Conservation (phyloP, 2,329 filamentous ascomycete species). For the Cladosporium sp. region DNA sequence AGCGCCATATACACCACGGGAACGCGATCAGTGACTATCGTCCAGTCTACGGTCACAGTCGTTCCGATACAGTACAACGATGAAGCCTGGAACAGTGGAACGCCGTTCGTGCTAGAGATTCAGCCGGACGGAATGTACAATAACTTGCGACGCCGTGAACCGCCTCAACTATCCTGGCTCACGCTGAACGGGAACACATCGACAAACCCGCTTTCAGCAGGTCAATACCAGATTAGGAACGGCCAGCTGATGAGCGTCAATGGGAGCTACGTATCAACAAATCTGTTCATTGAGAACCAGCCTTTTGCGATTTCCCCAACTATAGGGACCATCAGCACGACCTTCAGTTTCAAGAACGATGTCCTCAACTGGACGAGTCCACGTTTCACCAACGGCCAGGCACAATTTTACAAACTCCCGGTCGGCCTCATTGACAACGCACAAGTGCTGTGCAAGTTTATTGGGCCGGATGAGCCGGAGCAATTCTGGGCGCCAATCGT, state of each 20-base stretch:
- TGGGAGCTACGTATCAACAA: slow-evolving; percentile 23
- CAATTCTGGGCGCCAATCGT: slow-evolving; percentile 23
- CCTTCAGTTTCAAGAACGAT: slow-evolving; percentile 23
- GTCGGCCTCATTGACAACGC: slow-evolving; percentile 21
- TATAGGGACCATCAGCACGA: slow-evolving; percentile 23
- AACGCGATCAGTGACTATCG: slow-evolving; percentile 19
- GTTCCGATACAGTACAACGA: slow-evolving; percentile 20
- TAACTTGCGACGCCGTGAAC: not conserved
- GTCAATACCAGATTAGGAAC: slow-evolving; percentile 25
- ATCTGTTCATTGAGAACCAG: slow-evolving; percentile 18
- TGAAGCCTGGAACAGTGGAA: slow-evolving; percentile 24
- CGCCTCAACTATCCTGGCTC: slow-evolving; percentile 20
- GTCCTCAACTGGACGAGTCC: slow-evolving; percentile 29
- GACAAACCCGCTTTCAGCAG: slow-evolving; percentile 23
- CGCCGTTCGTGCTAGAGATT: slow-evolving; percentile 27
- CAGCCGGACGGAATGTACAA: slow-evolving; percentile 12
- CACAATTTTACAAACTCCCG: slow-evolving; percentile 28
- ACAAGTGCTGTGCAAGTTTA: slow-evolving; percentile 25
- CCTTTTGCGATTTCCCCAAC: slow-evolving; percentile 23
- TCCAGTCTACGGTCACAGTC: slow-evolving; percentile 24
- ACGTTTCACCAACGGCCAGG: slow-evolving; percentile 25
- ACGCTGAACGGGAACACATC: slow-evolving; percentile 30
- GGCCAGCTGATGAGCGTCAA: slow-evolving; percentile 20
- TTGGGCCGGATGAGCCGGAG: slow-evolving; percentile 20
- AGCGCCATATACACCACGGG: slow-evolving; percentile 22